Evolutionary conservation across 139 green algal genomes (phyloP).

Genomic region (Volvox africanus): DNA sequence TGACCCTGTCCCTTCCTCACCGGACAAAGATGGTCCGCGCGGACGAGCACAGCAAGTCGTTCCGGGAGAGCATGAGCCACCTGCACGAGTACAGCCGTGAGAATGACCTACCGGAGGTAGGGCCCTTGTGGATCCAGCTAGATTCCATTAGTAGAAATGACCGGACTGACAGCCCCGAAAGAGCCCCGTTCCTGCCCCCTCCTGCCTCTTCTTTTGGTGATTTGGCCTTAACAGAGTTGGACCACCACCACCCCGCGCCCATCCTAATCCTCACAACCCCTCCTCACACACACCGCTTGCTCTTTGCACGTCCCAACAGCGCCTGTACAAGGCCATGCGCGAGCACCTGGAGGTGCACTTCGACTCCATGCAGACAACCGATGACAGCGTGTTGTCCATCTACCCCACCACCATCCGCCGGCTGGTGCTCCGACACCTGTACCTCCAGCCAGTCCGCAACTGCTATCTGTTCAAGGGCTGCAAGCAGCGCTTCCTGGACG

Average conservation of each 20-base stretch:
- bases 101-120: constrained; percentile 42
- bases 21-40: constrained; percentile 41
- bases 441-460: constrained; percentile 59
- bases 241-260: too few species aligned
- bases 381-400: constrained; percentile 66
- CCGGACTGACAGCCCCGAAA: too few species aligned
- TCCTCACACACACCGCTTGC: background rate
- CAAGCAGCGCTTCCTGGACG: constrained; percentile 71
- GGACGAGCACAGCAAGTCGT: constrained; percentile 46
- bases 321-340: constrained; percentile 67
- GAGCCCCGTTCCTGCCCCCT: too few species aligned
- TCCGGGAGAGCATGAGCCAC: constrained; percentile 33
- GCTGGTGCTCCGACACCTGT: constrained; percentile 60
- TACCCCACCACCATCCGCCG: constrained; percentile 64
- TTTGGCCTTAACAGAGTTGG: too few species aligned
- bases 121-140: background rate
- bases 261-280: too few species aligned
- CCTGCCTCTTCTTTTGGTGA: too few species aligned
- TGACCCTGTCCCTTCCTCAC: too few species aligned
- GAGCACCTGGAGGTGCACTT: constrained; percentile 80
- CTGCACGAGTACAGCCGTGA: constrained; percentile 42
- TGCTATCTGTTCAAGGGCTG: constrained; percentile 73
- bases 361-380: constrained; percentile 66
- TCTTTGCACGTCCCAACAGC: background rate
- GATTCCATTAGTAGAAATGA: too few species aligned